A percentile compares a stretch with the other conserved stretches of the same genome.
Evolutionary conservation across 345 rosid species (phyloP).

Genomic region (Gossypium ekmanianum): DNA sequence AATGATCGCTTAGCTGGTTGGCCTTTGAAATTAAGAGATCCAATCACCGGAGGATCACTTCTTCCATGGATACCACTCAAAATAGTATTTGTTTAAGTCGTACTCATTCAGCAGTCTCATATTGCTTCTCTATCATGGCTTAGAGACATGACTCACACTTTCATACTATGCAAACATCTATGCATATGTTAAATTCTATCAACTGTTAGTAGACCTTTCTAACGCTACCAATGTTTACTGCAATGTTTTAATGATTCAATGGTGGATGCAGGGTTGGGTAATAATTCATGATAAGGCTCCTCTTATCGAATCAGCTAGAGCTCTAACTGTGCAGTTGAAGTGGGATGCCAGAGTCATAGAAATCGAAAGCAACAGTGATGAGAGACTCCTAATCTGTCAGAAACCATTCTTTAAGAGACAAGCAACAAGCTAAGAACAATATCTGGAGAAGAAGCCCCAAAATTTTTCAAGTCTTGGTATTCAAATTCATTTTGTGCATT

Average conservation of each 20-base stretch:
- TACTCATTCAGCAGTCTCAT: not conserved
- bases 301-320: conserved; percentile 76
- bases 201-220: not conserved
- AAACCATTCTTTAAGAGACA: conserved; percentile 77
- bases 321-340: conserved; percentile 57
- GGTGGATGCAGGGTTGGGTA: conserved; percentile 83
- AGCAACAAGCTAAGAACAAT: conserved; percentile 41
- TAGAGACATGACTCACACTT: not conserved
- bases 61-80: not conserved
- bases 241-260: not conserved
- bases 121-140: not conserved
- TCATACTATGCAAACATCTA: not conserved
- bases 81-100: not conserved
- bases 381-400: conserved; percentile 89
- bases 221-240: not conserved
- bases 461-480: conserved; percentile 9
- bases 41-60: not conserved
- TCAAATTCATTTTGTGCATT: conserved; percentile 36
- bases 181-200: not conserved
- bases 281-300: conserved; percentile 70
- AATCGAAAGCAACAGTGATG: conserved; percentile 78
- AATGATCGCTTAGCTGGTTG: not conserved
- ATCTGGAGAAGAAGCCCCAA: conserved; percentile 8
- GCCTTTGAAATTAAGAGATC: not conserved
- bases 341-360: conserved; percentile 96